A percentile compares a stretch with the other conserved stretches of the same genome.
phyloP scores from a whole-genome alignment of 139 green algal genomes.

The Choricystis sp. region DNA sequence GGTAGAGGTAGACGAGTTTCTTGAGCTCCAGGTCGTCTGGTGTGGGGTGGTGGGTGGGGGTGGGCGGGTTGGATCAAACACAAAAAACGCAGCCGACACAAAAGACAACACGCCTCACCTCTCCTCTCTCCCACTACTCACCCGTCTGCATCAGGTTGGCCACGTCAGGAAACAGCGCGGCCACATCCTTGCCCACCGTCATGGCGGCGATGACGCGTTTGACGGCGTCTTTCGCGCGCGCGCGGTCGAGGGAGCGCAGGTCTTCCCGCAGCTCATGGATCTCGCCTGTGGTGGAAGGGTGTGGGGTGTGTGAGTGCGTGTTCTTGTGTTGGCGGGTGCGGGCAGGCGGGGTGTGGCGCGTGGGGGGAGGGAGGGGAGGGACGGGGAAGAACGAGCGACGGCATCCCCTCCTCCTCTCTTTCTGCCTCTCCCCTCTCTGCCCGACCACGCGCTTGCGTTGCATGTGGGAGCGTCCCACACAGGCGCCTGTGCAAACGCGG shows the following conservation, averaged over 20 bases:
- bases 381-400: too few species aligned
- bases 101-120: too few species aligned
- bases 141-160: constrained; percentile 98
- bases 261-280: constrained; percentile 93
- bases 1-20: constrained; percentile 99
- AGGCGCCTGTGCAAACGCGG: not conserved
- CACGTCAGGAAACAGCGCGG: constrained; percentile 85
- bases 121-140: too few species aligned
- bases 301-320: not conserved
- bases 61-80: not conserved
- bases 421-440: too few species aligned
- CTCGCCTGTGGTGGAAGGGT: constrained; percentile 47
- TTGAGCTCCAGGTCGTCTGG: constrained; percentile 83
- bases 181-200: constrained; percentile 98
- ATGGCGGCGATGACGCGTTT: constrained; percentile 96
- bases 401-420: too few species aligned
- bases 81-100: too few species aligned
- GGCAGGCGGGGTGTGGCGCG: too few species aligned
- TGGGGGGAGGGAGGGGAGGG: too few species aligned
- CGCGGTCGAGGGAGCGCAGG: constrained; percentile 63
- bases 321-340: too few species aligned
- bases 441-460: too few species aligned
- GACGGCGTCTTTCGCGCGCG: constrained; percentile 87
- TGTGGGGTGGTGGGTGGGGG: constrained; percentile 28
- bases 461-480: not conserved